phyloP scores from a whole-genome alignment of 768 basidiomycete species.

The Boletus insuetus region DNA sequence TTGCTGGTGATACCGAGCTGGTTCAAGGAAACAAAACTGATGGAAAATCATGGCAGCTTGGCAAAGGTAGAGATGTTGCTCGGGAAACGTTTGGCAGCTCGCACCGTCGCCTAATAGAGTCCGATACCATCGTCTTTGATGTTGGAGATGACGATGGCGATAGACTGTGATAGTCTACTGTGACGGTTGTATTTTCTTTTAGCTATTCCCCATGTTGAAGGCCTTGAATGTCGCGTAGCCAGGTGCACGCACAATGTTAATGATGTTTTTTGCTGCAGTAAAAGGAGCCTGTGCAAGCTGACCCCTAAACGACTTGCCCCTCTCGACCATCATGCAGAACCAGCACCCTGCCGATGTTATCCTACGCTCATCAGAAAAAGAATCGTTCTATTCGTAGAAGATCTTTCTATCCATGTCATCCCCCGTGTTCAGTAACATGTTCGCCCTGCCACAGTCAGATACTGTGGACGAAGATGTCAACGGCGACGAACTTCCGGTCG shows the following conservation, averaged over 20 bases:
- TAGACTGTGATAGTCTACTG: not conserved
- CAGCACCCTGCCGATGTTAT: slow-evolving; percentile 10
- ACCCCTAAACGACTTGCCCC: not conserved
- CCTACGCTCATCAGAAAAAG: slow-evolving; percentile 13
- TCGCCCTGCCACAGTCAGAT: slow-evolving; percentile 9
- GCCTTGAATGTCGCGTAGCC: no score
- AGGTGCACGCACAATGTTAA: no score
- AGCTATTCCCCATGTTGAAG: no score
- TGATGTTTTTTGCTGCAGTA: no score
- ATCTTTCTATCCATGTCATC: slow-evolving; percentile 7
- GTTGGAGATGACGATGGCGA: slow-evolving; percentile 16
- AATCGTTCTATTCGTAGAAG: slow-evolving; percentile 8
- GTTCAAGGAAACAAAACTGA: slow-evolving; percentile 39
- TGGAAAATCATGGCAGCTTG: slow-evolving; percentile 48
- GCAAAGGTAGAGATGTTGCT: slow-evolving; percentile 50
- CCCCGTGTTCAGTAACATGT: slow-evolving; percentile 14
- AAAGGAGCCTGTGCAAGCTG: no score
- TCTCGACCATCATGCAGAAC: slow-evolving; percentile 6
- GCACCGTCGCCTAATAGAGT: slow-evolving; percentile 1
- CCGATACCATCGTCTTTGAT: slow-evolving; percentile 8
- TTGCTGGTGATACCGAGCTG: slow-evolving; percentile 47
- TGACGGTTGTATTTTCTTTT: not conserved
- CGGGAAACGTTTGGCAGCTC: slow-evolving; percentile 39
- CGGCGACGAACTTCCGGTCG: not conserved
- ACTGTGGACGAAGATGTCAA: not conserved